Evolutionary conservation across 192 early-diverging fungal species (phyloP).

Genomic region (Spizellomyces sp.): DNA sequence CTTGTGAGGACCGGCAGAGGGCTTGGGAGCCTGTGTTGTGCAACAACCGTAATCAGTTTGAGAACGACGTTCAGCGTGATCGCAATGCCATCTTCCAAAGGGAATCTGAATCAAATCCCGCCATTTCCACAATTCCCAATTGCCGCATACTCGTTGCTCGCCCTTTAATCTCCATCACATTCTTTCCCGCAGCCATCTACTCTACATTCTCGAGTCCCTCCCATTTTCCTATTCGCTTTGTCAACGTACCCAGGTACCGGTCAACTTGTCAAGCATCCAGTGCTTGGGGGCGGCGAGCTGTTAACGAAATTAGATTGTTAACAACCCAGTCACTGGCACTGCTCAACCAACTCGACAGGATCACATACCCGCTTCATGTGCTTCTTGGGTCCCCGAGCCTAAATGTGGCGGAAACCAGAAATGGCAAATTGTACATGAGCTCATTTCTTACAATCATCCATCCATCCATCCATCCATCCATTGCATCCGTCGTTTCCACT

Average conservation of each 20-base stretch:
- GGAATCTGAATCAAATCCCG: not conserved
- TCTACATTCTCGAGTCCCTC: not conserved
- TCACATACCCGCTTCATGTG: slow-evolving; percentile 92
- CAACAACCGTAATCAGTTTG: not conserved
- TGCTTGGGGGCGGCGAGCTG: slow-evolving; percentile 94
- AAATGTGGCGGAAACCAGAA: not conserved
- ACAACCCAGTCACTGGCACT: not conserved
- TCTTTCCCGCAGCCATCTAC: not conserved
- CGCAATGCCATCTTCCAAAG: no score
- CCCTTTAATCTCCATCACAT: not conserved
- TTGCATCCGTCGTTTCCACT: slow-evolving; percentile 11
- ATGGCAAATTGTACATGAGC: not conserved
- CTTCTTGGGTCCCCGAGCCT: slow-evolving; percentile 98
- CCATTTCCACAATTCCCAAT: not conserved
- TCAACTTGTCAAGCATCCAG: slow-evolving; percentile 99
- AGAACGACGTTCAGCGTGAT: no score
- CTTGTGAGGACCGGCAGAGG: slow-evolving; percentile 99
- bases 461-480: slow-evolving; percentile 14
- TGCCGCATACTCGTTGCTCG: not conserved
- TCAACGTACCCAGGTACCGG: slow-evolving; percentile 82
- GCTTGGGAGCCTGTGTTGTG: slow-evolving; percentile 76
- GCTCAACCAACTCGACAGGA: not conserved
- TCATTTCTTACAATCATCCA: not conserved
- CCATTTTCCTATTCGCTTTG: not conserved
- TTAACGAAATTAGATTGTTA: slow-evolving; percentile 11